phyloP scores from a whole-genome alignment of 116 monocot species.

The Posidonia oceanica region DNA sequence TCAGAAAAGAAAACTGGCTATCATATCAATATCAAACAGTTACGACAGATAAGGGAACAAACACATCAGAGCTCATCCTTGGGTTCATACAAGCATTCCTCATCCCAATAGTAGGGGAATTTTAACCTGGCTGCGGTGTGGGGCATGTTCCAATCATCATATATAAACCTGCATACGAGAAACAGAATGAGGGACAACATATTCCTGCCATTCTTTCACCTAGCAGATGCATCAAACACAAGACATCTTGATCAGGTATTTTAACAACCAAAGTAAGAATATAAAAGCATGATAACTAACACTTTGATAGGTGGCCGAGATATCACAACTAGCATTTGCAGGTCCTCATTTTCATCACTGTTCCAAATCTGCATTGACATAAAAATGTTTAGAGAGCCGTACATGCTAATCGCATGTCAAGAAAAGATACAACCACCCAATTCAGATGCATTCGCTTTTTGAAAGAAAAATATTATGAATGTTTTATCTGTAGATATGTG shows the following conservation, averaged over 20 bases:
- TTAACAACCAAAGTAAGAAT: neutral
- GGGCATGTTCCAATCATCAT: constrained; percentile 40
- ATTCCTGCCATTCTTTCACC: neutral
- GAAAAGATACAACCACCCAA: no score
- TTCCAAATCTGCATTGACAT: constrained; percentile 60
- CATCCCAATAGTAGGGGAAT: constrained; percentile 37
- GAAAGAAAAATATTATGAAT: no score
- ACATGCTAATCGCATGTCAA: neutral
- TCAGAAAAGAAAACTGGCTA: no score
- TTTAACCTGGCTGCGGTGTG: constrained; percentile 34
- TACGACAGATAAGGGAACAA: neutral
- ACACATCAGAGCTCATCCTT: constrained; percentile 32
- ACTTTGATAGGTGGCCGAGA: constrained; percentile 81
- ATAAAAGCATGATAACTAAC: constrained; percentile 15
- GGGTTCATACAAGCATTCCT: constrained; percentile 23
- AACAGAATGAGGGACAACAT: neutral
- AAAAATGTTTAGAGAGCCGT: neutral
- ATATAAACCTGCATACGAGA: constrained; percentile 23
- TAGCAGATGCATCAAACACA: neutral
- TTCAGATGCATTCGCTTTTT: no score
- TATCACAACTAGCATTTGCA: constrained; percentile 73
- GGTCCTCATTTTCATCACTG: constrained; percentile 59
- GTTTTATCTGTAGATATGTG: no score
- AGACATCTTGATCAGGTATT: neutral
- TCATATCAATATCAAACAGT: neutral